Evolutionary conservation across 164 flowering plant genomes (phyloP).

Genomic region (Buxus sempervirens): DNA sequence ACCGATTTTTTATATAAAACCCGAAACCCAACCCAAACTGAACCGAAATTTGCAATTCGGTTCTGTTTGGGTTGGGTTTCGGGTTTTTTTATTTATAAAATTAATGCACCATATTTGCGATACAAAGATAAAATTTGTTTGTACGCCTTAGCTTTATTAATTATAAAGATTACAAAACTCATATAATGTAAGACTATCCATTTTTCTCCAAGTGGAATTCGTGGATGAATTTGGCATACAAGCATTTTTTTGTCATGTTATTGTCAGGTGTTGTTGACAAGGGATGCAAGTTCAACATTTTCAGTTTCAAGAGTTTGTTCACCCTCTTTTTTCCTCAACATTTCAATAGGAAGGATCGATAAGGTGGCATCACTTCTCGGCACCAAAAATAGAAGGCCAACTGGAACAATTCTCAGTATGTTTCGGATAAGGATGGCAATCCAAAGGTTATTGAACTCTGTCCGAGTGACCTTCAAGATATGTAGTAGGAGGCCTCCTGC

Average conservation of each 20-base stretch:
- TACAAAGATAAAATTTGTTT: too few species aligned
- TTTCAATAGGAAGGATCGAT: constrained; percentile 48
- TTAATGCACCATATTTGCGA: too few species aligned
- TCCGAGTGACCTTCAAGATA: constrained; percentile 59
- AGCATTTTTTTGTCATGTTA: neutral
- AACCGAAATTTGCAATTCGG: too few species aligned
- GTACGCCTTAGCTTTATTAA: too few species aligned
- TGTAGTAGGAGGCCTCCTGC: constrained; percentile 77
- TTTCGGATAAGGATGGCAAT: constrained; percentile 74
- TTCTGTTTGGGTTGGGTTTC: too few species aligned
- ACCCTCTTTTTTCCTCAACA: constrained; percentile 27
- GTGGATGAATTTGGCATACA: constrained; percentile 1
- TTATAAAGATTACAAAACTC: too few species aligned
- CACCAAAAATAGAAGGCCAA: constrained; percentile 66
- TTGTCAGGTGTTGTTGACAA: constrained; percentile 31
- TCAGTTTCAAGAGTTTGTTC: constrained; percentile 24
- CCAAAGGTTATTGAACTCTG: constrained; percentile 73
- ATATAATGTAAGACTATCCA: too few species aligned
- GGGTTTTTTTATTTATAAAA: too few species aligned
- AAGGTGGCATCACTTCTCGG: constrained; percentile 66
- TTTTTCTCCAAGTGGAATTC: too few species aligned
- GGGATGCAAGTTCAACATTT: constrained; percentile 59
- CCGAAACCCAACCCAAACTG: too few species aligned
- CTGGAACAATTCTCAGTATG: constrained; percentile 60
- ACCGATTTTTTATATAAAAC: too few species aligned